Conservation (phyloP, 805 yeast genomes). For the Metschnikowia gelsemii region DNA sequence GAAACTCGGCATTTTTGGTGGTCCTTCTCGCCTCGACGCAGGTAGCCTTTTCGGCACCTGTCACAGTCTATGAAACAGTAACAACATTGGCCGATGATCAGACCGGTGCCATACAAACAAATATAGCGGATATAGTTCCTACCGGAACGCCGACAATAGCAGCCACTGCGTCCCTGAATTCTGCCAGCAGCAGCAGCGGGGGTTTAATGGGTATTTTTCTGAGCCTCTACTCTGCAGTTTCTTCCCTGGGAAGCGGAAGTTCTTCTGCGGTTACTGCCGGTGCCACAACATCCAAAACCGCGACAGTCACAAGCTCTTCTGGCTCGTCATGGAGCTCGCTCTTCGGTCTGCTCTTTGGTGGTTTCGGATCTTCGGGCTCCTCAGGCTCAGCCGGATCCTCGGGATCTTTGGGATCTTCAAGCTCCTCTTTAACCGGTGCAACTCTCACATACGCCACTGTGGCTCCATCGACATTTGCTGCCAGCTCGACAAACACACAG, state of each 20-base stretch:
- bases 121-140: not conserved
- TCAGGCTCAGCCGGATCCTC: too few relatives aligned
- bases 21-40: slow-evolving; percentile 5
- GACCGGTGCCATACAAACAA: not conserved
- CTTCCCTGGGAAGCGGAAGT: not conserved
- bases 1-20: slow-evolving; percentile 3
- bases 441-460: not conserved
- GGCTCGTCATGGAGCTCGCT: slow-evolving; percentile 7
- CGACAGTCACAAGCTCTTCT: not conserved
- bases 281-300: too few relatives aligned
- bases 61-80: slow-evolving; percentile 14
- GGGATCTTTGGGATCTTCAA: too few relatives aligned
- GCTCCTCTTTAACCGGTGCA: slow-evolving; percentile 1
- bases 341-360: slow-evolving; percentile 8
- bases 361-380: not conserved
- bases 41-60: slow-evolving; percentile 14
- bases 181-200: not conserved
- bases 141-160: slow-evolving; percentile 13
- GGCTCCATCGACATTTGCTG: not conserved
- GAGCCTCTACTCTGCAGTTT: slow-evolving; percentile 4
- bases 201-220: slow-evolving; percentile 5
- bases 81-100: not conserved
- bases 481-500: not conserved
- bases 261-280: slow-evolving; percentile 1
- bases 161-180: slow-evolving; percentile 2